phyloP scores from a whole-genome alignment of 2,329 filamentous ascomycete species.

The Fusarium burgessii region DNA sequence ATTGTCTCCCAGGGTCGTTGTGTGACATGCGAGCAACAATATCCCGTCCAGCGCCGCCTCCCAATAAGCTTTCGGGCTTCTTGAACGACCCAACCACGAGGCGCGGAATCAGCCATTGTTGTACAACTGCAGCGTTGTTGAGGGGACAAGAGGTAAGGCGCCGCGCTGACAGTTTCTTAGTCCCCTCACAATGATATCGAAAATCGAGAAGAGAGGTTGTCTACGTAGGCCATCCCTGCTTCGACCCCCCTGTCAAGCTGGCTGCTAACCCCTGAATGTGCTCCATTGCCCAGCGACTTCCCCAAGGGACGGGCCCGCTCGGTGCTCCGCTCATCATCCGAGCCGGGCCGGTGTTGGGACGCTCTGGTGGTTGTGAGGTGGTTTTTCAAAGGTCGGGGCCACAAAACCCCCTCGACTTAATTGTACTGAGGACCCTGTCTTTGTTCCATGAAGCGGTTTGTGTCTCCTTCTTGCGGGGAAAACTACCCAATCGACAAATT shows the following conservation, averaged over 20 bases:
- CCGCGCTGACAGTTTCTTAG: conserved; percentile 15
- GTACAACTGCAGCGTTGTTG: conserved; percentile 3
- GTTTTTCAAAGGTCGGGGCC: conserved; percentile 27
- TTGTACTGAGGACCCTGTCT: conserved; percentile 31
- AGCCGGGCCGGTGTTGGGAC: conserved; percentile 44
- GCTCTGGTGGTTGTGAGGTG: conserved; percentile 14
- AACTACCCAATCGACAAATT: conserved; percentile 25
- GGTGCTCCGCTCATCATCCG: conserved; percentile 45
- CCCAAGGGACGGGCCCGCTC: conserved; percentile 34
- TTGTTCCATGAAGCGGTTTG: conserved; percentile 19
- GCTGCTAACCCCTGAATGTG: conserved; percentile 16
- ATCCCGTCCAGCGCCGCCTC: conserved; percentile 10
- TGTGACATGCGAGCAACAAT: conserved; percentile 8
- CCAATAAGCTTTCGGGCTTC: conserved; percentile 9
- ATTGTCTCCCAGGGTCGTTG: conserved; percentile 12
- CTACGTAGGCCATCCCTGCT: conserved; percentile 18
- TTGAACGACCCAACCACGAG: conserved; percentile 13
- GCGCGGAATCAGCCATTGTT: conserved; percentile 8
- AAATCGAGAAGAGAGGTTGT: conserved; percentile 28
- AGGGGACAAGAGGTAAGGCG: conserved; percentile 22
- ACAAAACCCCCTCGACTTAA: conserved; percentile 32
- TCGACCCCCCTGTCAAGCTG: conserved; percentile 28
- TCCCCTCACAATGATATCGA: conserved; percentile 20
- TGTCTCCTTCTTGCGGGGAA: conserved; percentile 20
- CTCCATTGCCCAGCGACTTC: conserved; percentile 28